These are phyloP conservation scores for Fusarium stilboides DNA, from an alignment of 2,329 filamentous ascomycete species.

Conservation along the genomic window DNA sequence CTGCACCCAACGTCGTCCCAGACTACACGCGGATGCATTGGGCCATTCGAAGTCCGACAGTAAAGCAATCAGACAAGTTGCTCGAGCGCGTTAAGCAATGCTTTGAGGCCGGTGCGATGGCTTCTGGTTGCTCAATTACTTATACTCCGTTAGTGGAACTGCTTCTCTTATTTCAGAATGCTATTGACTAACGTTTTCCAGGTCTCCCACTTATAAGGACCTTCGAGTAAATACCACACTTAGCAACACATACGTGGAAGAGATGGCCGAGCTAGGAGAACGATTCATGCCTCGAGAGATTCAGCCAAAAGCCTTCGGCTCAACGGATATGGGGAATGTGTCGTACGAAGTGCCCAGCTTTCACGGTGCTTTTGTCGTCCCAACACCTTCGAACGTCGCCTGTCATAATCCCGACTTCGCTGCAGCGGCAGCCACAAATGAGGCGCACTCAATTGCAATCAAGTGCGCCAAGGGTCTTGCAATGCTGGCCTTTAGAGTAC, in stretches of 20 bases:
- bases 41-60: not conserved
- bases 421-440: not conserved
- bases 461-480: not conserved
- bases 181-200: too few relatives aligned
- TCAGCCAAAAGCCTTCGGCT: not conserved
- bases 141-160: too few relatives aligned
- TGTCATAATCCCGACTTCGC: not conserved
- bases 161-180: too few relatives aligned
- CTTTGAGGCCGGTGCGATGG: not conserved
- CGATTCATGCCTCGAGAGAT: not conserved
- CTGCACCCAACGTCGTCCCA: not conserved
- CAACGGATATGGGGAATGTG: slow-evolving; percentile 1
- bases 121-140: not conserved
- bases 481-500: not conserved
- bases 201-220: not conserved
- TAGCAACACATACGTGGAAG: not conserved
- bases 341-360: not conserved
- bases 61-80: not conserved
- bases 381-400: not conserved
- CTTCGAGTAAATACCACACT: not conserved
- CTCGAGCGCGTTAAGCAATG: not conserved
- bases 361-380: not conserved
- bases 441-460: not conserved
- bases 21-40: not conserved
- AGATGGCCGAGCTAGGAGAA: not conserved